phyloP scores from a whole-genome alignment of 768 basidiomycete species.

The Roridomyces roridus region DNA sequence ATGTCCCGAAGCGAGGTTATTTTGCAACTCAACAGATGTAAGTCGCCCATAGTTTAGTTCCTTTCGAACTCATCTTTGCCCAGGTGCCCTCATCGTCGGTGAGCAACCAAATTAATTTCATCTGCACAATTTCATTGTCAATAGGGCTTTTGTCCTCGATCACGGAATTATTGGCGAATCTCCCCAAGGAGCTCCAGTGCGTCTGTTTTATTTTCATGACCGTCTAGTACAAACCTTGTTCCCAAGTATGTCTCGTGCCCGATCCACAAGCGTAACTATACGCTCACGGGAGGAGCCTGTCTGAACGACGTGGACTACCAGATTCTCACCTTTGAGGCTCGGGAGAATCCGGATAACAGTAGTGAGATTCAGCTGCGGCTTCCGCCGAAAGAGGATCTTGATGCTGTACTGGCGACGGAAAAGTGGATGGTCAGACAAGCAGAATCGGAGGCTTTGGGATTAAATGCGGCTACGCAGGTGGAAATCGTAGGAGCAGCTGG shows the following conservation, averaged over 20 bases:
- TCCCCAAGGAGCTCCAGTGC: constrained; percentile 56
- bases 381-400: constrained; percentile 60
- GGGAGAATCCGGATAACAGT: constrained; percentile 41
- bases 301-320: constrained; percentile 63
- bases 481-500: constrained; percentile 32
- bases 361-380: constrained; percentile 52
- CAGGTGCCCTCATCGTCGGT: constrained; percentile 46
- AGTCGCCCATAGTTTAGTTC: background rate
- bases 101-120: constrained; percentile 10
- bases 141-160: constrained; percentile 67
- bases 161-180: constrained; percentile 76
- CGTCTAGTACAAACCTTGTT: constrained; percentile 20
- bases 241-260: constrained; percentile 51
- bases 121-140: constrained; percentile 27
- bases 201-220: constrained; percentile 27
- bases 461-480: constrained; percentile 37
- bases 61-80: background rate
- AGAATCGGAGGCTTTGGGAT: constrained; percentile 44
- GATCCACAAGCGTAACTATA: constrained; percentile 72
- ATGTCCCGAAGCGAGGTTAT: constrained; percentile 61
- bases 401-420: constrained; percentile 65
- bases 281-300: constrained; percentile 60
- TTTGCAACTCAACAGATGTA: constrained; percentile 75
- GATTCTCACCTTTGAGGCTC: constrained; percentile 67
- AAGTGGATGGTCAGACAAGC: constrained; percentile 70